Conservation (phyloP, 106 monocot species). For the Ottelia alismoides region DNA sequence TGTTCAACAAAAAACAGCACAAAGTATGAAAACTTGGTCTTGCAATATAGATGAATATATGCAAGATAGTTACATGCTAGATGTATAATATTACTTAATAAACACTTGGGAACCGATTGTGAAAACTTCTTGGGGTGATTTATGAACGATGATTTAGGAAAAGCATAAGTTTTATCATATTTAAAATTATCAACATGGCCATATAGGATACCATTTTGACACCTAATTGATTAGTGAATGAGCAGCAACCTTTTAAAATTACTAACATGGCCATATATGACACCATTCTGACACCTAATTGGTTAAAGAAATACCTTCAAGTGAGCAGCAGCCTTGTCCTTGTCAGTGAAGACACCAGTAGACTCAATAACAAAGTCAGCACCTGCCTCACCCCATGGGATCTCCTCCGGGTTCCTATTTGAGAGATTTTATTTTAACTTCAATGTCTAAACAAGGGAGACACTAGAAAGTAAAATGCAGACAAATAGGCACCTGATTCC, state of each 20-base stretch:
- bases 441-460: neutral
- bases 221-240: neutral
- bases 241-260: too few species aligned
- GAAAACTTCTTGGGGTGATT: too few species aligned
- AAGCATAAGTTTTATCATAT: too few species aligned
- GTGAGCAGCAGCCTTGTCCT: conserved; percentile 92
- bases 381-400: conserved; percentile 78
- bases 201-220: too few species aligned
- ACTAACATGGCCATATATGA: too few species aligned
- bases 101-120: too few species aligned
- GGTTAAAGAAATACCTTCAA: conserved; percentile 81
- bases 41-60: neutral
- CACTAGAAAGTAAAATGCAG: neutral
- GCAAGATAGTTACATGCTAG: neutral
- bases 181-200: too few species aligned
- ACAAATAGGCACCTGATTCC: conserved; percentile 29
- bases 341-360: conserved; percentile 93
- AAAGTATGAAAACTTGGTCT: too few species aligned
- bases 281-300: too few species aligned
- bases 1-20: conserved; percentile 2
- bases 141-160: too few species aligned
- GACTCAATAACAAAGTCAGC: conserved; percentile 90
- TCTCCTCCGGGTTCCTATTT: conserved; percentile 87
- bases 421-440: neutral
- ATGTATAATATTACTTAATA: neutral